These are phyloP conservation scores for Thamnidium elegans DNA, from an alignment of 192 early-diverging fungal genomes.

Conservation along the genomic window DNA sequence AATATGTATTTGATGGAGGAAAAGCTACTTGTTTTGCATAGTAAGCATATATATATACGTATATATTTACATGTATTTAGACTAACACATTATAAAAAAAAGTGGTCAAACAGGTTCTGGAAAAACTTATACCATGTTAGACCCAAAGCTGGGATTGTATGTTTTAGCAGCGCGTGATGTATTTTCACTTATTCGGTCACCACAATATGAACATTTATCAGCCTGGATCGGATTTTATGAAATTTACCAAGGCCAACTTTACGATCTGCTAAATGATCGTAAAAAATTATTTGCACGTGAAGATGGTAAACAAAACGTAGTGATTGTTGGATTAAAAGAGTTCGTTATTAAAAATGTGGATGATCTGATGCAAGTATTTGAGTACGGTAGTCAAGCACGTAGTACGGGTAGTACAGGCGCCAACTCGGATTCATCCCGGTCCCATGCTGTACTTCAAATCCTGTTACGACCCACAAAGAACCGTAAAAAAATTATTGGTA, in stretches of 20 bases:
- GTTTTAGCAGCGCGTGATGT: slow-evolving; percentile 91
- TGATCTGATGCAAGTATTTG: slow-evolving; percentile 91
- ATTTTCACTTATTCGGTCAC: slow-evolving; percentile 71
- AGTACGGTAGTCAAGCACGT: slow-evolving; percentile 82
- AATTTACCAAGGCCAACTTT: slow-evolving; percentile 95
- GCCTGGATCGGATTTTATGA: slow-evolving; percentile 95
- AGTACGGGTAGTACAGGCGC: slow-evolving; percentile 96
- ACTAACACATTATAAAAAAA: background rate
- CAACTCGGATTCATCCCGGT: slow-evolving; percentile 96
- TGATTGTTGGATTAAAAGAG: slow-evolving; percentile 86
- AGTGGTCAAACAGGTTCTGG: slow-evolving; percentile 82
- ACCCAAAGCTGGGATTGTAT: slow-evolving; percentile 84
- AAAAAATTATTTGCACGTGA: slow-evolving; percentile 94
- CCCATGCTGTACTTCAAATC: slow-evolving; percentile 96
- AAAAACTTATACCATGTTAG: slow-evolving; percentile 97
- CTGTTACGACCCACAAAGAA: slow-evolving; percentile 69
- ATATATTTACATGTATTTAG: background rate
- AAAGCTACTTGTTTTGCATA: slow-evolving; percentile 99
- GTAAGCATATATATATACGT: slow-evolving; percentile 39
- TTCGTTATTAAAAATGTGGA: slow-evolving; percentile 81
- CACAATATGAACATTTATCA: slow-evolving; percentile 70
- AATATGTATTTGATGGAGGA: slow-evolving; percentile 93
- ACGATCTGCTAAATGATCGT: slow-evolving; percentile 88
- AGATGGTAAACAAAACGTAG: slow-evolving; percentile 94
- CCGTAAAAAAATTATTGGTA: slow-evolving; percentile 66